Evolutionary conservation across 805 yeast species (phyloP).

Genomic region (Wickerhamiella azyma): DNA sequence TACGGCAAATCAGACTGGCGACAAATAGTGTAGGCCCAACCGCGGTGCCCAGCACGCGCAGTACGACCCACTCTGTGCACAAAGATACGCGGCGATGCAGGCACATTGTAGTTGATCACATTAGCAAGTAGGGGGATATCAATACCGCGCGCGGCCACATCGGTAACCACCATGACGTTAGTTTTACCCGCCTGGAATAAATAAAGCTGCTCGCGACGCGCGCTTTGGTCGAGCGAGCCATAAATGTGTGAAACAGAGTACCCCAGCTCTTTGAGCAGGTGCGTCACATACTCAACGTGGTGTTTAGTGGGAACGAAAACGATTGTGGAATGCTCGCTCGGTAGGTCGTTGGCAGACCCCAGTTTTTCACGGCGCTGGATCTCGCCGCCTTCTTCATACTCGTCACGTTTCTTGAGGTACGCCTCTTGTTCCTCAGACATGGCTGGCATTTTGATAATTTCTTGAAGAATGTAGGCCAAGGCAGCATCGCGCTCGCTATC

Average conservation of each 20-base stretch:
- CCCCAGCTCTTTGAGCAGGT: conserved; percentile 59
- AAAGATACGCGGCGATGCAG: conserved; percentile 84
- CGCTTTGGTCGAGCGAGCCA: conserved; percentile 90
- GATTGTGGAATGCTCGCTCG: conserved; percentile 77
- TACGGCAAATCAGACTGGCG: conserved; percentile 69
- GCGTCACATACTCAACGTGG: conserved; percentile 84
- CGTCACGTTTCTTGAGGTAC: conserved; percentile 37
- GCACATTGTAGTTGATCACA: conserved; percentile 81
- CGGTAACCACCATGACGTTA: conserved; percentile 85
- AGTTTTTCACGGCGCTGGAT: conserved; percentile 38
- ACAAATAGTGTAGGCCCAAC: conserved; percentile 93
- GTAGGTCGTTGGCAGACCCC: conserved; percentile 72
- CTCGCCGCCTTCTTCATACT: conserved; percentile 35
- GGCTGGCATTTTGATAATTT: conserved; percentile 68
- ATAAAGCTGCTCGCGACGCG: conserved; percentile 76
- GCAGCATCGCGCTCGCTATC: conserved; percentile 84
- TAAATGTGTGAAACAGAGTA: conserved; percentile 81
- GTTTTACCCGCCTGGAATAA: conserved; percentile 78
- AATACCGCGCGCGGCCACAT: conserved; percentile 90
- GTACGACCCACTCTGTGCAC: conserved; percentile 98
- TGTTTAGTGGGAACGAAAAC: conserved; percentile 94
- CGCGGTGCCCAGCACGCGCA: conserved; percentile 95
- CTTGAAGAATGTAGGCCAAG: conserved; percentile 60
- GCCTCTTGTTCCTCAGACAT: conserved; percentile 58
- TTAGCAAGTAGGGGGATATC: conserved; percentile 92